phyloP scores from a whole-genome alignment of 352 stramenopile genomes.

The Aphanomyces invadans region DNA sequence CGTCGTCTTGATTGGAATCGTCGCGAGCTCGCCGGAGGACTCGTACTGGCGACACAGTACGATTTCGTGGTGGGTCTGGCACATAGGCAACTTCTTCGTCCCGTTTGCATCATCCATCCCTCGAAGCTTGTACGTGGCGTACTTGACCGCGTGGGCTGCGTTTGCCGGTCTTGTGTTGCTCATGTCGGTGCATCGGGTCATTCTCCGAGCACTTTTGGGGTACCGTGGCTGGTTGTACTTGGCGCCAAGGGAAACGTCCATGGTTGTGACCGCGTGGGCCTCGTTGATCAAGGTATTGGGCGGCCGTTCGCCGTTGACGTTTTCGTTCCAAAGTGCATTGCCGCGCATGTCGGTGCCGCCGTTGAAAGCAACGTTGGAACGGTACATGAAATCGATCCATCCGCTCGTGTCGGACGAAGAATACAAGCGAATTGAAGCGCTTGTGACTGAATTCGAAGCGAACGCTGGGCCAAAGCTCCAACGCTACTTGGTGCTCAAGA shows the following conservation, averaged over 20 bases:
- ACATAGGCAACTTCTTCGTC: constrained; percentile 69
- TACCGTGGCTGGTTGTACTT: constrained; percentile 86
- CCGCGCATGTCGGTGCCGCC: constrained; percentile 88
- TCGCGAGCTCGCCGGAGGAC: constrained; percentile 50
- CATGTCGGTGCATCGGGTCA: constrained; percentile 77
- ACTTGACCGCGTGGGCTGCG: constrained; percentile 70
- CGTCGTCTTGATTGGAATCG: constrained; percentile 50
- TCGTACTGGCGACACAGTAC: constrained; percentile 78
- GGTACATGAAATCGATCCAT: constrained; percentile 90
- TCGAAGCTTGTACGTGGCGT: constrained; percentile 68
- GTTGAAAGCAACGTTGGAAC: constrained; percentile 88
- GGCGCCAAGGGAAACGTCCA: constrained; percentile 54
- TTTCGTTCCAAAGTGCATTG: constrained; percentile 88
- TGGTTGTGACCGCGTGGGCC: constrained; percentile 58
- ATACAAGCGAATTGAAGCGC: constrained; percentile 79
- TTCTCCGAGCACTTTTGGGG: constrained; percentile 73
- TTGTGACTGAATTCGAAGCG: constrained; percentile 80
- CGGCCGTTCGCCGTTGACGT: constrained; percentile 76
- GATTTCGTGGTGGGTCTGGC: constrained; percentile 70
- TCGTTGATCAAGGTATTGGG: constrained; percentile 75
- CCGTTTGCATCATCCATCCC: constrained; percentile 57
- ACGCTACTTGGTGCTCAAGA: constrained; percentile 87
- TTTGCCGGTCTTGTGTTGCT: constrained; percentile 77
- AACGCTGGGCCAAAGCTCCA: constrained; percentile 86
- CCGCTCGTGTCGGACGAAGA: constrained; percentile 82